Conservation (phyloP, 257 asterid genomes). For the Haberlea rhodopensis region DNA sequence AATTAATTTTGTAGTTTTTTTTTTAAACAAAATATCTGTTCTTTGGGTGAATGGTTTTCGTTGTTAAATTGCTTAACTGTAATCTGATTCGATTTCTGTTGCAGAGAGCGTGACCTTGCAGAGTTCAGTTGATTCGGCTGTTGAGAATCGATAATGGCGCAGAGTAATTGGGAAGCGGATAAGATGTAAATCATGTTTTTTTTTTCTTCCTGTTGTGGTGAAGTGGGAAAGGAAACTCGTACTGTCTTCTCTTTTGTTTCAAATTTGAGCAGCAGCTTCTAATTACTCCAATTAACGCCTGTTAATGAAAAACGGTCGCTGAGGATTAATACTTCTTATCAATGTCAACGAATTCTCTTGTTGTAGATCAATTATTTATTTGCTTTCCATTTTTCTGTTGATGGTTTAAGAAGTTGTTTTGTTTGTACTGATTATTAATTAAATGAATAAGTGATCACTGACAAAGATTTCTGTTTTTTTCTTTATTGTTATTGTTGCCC, state of each 20-base stretch:
- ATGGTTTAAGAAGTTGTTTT: neutral
- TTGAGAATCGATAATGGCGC: constrained; percentile 60
- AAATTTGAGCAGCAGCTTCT: neutral
- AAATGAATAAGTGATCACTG: constrained; percentile 14
- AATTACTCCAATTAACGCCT: constrained; percentile 6
- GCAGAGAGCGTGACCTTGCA: constrained; percentile 26
- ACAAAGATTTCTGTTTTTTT: neutral
- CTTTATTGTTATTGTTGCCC: constrained; percentile 28
- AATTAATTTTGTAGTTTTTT: neutral
- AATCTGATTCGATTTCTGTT: constrained; percentile 33
- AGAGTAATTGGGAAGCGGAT: constrained; percentile 99
- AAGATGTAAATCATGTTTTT: constrained; percentile 58
- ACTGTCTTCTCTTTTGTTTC: constrained; percentile 11
- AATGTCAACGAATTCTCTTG: neutral
- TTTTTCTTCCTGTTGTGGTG: constrained; percentile 1
- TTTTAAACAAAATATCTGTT: neutral
- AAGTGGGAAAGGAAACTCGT: constrained; percentile 17
- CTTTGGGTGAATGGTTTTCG: neutral
- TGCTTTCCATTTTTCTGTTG: constrained; percentile 10
- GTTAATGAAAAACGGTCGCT: neutral
- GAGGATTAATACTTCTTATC: constrained; percentile 3
- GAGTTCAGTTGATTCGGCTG: constrained; percentile 24
- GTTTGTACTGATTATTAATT: neutral
- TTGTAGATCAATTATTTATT: constrained; percentile 6
- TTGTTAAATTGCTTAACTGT: constrained; percentile 22